phyloP scores from a whole-genome alignment of 2,329 filamentous ascomycete genomes.

The Monilinia polystroma region DNA sequence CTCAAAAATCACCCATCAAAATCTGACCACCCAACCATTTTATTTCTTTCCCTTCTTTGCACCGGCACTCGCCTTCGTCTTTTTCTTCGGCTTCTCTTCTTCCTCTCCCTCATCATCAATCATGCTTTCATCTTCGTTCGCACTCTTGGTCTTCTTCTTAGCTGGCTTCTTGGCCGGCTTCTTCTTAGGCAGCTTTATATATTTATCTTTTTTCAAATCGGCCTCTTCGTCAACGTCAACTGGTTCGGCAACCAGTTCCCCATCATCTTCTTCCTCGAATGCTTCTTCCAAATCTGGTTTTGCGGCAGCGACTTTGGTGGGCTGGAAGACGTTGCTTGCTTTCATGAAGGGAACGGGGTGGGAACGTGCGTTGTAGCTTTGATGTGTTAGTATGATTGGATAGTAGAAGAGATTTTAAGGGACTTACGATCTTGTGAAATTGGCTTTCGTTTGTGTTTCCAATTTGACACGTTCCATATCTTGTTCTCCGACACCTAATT shows the following conservation, averaged over 20 bases:
- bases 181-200: slow-evolving; percentile 89
- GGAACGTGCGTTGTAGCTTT: slow-evolving; percentile 77
- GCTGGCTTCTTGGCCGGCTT: slow-evolving; percentile 50
- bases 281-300: slow-evolving; percentile 95
- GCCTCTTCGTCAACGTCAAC: slow-evolving; percentile 67
- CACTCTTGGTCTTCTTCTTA: slow-evolving; percentile 37
- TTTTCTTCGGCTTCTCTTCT: slow-evolving; percentile 35
- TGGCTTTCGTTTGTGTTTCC: slow-evolving; percentile 79
- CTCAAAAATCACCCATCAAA: neutral
- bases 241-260: slow-evolving; percentile 57
- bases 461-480: slow-evolving; percentile 72
- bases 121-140: slow-evolving; percentile 32
- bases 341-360: slow-evolving; percentile 98
- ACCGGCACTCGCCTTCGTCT: slow-evolving; percentile 26
- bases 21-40: slow-evolving; percentile 2
- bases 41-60: slow-evolving; percentile 35
- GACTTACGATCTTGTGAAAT: slow-evolving; percentile 84
- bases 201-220: slow-evolving; percentile 94
- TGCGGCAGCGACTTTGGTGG: slow-evolving; percentile 69
- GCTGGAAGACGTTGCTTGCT: slow-evolving; percentile 70
- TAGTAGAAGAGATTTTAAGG: neutral
- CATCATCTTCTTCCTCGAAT: slow-evolving; percentile 84
- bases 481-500: slow-evolving; percentile 86
- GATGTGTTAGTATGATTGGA: neutral
- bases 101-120: slow-evolving; percentile 30